A percentile compares a stretch with the other conserved stretches of the same genome.
These are phyloP conservation scores for Globisporangium heterothallicum DNA, from an alignment of 352 stramenopile species.

Conservation along the genomic window DNA sequence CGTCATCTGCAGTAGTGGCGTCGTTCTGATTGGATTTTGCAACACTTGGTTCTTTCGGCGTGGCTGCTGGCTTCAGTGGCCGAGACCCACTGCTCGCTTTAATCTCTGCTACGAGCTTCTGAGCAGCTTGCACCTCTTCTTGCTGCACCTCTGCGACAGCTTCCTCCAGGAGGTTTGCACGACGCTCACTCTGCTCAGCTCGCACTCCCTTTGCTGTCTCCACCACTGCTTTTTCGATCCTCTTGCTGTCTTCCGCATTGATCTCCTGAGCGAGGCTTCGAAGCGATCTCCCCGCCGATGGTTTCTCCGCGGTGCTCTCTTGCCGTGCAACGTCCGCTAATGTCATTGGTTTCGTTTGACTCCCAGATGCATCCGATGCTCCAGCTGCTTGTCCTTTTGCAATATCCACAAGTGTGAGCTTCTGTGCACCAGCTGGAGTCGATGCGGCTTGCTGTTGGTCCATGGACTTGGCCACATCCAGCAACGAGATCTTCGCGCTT, in stretches of 20 bases:
- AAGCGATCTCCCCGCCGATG: slow-evolving; percentile 11
- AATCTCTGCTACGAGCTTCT: slow-evolving; percentile 13
- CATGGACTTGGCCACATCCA: slow-evolving; percentile 55
- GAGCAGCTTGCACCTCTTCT: slow-evolving; percentile 25
- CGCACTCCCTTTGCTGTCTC: slow-evolving; percentile 37
- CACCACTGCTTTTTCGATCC: slow-evolving; percentile 28
- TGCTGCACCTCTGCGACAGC: slow-evolving; percentile 19
- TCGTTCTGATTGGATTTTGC: slow-evolving; percentile 1
- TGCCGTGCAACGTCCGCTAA: slow-evolving; percentile 46
- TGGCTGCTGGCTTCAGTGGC: neutral
- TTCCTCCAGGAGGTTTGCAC: slow-evolving; percentile 16
- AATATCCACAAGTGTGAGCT: slow-evolving; percentile 30
- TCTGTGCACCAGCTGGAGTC: neutral
- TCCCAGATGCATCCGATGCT: neutral
- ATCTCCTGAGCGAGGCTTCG: slow-evolving; percentile 45
- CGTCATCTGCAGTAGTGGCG: slow-evolving; percentile 14
- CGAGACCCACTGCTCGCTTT: too few species aligned
- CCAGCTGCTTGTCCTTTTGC: slow-evolving; percentile 22
- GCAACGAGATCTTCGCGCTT: slow-evolving; percentile 20
- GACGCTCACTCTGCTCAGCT: slow-evolving; percentile 21
- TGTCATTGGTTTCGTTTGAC: slow-evolving; percentile 18
- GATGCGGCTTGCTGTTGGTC: slow-evolving; percentile 5
- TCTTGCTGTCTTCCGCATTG: slow-evolving; percentile 30
- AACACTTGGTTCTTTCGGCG: neutral
- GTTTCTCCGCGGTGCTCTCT: slow-evolving; percentile 10